phyloP scores from a whole-genome alignment of 345 rosid species.

The Crucihimalaya himalaica region DNA sequence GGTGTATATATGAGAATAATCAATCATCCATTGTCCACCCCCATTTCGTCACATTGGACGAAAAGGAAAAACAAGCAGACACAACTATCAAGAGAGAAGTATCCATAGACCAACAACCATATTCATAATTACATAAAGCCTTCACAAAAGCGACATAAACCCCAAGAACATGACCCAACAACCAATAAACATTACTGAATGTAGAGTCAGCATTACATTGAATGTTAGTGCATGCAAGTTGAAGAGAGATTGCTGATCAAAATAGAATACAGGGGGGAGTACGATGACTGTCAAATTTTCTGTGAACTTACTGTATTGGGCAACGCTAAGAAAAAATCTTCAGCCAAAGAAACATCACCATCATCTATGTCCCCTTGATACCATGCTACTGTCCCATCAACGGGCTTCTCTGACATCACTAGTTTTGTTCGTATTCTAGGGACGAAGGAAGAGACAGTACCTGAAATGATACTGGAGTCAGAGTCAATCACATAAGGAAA shows the following conservation, averaged over 20 bases:
- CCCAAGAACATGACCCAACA: constrained; percentile 9
- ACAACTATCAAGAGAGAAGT: constrained; percentile 13
- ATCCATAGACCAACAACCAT: constrained; percentile 22
- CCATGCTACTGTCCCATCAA: constrained; percentile 84
- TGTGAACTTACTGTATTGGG: constrained; percentile 79
- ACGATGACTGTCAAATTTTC: background rate
- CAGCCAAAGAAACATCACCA: constrained; percentile 60
- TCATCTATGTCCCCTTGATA: constrained; percentile 82
- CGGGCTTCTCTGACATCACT: constrained; percentile 77
- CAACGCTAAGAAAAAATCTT: constrained; percentile 72
- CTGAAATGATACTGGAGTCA: constrained; percentile 32
- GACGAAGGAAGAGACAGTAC: constrained; percentile 44
- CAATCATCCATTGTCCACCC: constrained; percentile 10
- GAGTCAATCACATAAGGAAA: constrained; percentile 19
- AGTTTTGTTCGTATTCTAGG: constrained; percentile 52
- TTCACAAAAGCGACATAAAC: constrained; percentile 17
- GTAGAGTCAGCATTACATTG: constrained; percentile 10
- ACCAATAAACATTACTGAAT: constrained; percentile 12
- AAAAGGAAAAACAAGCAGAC: constrained; percentile 18
- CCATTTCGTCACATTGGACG: background rate
- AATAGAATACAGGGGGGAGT: constrained; percentile 12
- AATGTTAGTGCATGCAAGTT: constrained; percentile 27
- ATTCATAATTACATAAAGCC: constrained; percentile 12
- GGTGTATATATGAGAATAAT: constrained; percentile 5
- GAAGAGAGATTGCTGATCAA: constrained; percentile 18